Percentiles rank a stretch among this genome's conserved stretches.
Evolutionary conservation across 176 grass and related monocot genomes (phyloP).

Genomic region (Triticum timopheevii): DNA sequence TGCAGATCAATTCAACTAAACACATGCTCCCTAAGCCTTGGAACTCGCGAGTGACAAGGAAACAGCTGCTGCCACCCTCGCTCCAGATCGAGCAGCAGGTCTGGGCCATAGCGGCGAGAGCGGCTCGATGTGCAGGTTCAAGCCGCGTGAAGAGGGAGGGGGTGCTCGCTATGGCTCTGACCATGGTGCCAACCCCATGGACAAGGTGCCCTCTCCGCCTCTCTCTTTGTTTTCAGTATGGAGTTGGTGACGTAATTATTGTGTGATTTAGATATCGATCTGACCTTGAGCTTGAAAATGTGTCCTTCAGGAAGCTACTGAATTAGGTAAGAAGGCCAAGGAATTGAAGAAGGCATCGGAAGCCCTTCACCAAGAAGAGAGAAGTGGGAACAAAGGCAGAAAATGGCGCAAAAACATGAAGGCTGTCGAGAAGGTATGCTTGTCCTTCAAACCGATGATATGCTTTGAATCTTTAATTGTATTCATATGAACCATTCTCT

Average conservation of each 20-base stretch:
- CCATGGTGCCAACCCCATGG: too few species aligned
- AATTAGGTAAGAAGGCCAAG: conserved; percentile 89
- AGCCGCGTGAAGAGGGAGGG: too few species aligned
- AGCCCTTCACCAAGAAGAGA: conserved; percentile 96
- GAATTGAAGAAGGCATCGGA: conserved; percentile 90
- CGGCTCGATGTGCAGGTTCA: too few species aligned
- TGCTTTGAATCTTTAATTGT: background rate
- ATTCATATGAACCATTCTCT: conserved; percentile 1
- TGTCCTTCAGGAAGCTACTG: conserved; percentile 79
- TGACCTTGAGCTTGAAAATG: conserved; percentile 1
- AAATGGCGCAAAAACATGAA: conserved; percentile 99
- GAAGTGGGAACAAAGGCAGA: conserved; percentile 76
- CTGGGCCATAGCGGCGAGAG: too few species aligned
- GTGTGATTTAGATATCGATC: background rate
- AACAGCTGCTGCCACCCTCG: too few species aligned
- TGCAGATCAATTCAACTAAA: too few species aligned
- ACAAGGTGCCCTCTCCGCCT: too few species aligned
- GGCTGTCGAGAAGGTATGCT: conserved; percentile 70
- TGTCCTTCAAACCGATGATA: background rate
- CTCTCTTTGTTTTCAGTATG: too few species aligned
- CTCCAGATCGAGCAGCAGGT: too few species aligned
- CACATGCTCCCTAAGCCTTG: too few species aligned
- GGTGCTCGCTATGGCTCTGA: too few species aligned
- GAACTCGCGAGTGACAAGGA: too few species aligned
- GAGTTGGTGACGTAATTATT: background rate